phyloP scores from a whole-genome alignment of 345 rosid genomes.

The Cardamine chenopodiifolia region DNA sequence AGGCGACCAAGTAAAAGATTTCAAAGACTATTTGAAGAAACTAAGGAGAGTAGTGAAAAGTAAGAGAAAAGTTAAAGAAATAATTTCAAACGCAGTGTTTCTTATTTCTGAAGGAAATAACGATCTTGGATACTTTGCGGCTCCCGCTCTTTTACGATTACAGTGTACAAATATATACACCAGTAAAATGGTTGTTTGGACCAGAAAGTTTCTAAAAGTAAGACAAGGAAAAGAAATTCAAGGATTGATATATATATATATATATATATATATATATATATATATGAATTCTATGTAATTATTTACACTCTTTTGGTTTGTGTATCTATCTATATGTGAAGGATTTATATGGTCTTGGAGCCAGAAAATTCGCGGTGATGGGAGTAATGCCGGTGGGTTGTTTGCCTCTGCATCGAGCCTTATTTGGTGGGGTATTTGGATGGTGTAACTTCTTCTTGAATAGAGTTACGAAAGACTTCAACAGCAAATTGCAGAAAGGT shows the following conservation, averaged over 20 bases:
- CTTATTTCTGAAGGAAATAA: conserved; percentile 53
- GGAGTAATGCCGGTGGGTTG: conserved; percentile 45
- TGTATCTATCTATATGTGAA: conserved; percentile 11
- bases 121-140: conserved; percentile 55
- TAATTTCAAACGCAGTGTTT: conserved; percentile 48
- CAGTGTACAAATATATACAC: conserved; percentile 49
- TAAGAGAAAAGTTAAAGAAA: conserved; percentile 44
- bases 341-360: conserved; percentile 42
- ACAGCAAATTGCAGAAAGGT: conserved; percentile 33
- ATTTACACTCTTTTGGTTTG: conserved; percentile 5
- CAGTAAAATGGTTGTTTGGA: conserved; percentile 45
- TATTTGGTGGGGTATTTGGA: conserved; percentile 27
- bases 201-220: conserved; percentile 50
- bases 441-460: conserved; percentile 36
- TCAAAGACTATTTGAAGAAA: conserved; percentile 49
- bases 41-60: conserved; percentile 42
- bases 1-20: conserved; percentile 50
- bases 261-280: background rate
- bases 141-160: conserved; percentile 36
- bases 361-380: conserved; percentile 39
- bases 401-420: conserved; percentile 10
- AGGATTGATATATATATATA: background rate
- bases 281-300: too few species aligned
- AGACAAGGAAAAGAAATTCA: background rate
- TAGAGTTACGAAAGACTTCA: conserved; percentile 22